These are phyloP conservation scores for Yarrowia galli DNA, from an alignment of 1,139 yeast species.

Conservation along the genomic window DNA sequence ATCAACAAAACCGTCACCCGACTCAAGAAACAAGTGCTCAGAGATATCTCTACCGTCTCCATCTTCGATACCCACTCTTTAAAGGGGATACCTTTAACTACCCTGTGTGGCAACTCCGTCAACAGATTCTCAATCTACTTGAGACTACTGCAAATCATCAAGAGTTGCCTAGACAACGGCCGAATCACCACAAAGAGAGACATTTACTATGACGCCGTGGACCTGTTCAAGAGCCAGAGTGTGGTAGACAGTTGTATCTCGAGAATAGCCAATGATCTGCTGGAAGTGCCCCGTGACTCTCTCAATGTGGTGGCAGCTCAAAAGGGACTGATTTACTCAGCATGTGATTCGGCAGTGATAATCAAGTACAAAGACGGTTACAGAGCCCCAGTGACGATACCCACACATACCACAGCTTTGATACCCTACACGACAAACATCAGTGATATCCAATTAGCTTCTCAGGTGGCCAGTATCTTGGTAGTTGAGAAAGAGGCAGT, in stretches of 20 bases:
- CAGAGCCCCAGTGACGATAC: neutral
- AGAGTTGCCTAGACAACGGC: conserved; percentile 39
- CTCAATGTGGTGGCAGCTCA: conserved; percentile 65
- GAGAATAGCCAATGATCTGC: conserved; percentile 46
- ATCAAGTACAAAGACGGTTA: conserved; percentile 1
- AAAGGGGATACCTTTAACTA: conserved; percentile 13
- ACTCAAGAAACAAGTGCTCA: neutral
- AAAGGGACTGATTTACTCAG: conserved; percentile 65
- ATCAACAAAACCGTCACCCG: neutral
- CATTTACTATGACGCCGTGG: conserved; percentile 69
- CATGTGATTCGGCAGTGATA: conserved; percentile 46
- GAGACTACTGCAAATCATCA: conserved; percentile 42
- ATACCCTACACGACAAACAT: conserved; percentile 17
- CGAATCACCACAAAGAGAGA: conserved; percentile 62
- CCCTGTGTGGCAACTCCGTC: conserved; percentile 12
- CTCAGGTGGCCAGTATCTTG: conserved; percentile 52
- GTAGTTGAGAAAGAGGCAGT: conserved; percentile 70
- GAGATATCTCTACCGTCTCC: neutral
- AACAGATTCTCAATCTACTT: conserved; percentile 37
- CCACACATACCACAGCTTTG: neutral
- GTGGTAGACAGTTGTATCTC: conserved; percentile 57
- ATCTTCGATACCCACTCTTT: conserved; percentile 13
- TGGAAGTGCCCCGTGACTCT: conserved; percentile 47
- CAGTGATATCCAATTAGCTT: neutral
- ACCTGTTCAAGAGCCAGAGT: conserved; percentile 59